Evolutionary conservation across 441 rosid species (phyloP), one percentile per base, ranked within the genome.

Genomic region (Euphorbia corollata): DNA sequence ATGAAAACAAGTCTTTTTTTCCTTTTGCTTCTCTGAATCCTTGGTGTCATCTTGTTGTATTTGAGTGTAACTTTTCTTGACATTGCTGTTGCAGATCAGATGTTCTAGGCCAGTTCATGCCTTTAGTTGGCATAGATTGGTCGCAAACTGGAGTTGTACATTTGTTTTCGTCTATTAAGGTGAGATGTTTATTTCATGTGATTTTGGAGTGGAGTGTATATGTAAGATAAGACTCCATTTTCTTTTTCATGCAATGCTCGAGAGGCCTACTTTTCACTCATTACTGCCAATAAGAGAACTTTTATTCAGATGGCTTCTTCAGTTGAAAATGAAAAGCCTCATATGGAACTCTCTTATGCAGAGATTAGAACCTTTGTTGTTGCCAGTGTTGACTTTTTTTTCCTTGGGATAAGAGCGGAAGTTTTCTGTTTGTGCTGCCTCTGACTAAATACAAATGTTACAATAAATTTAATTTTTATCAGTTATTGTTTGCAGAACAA

Each of bases 21-120:
- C 32, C 32, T 45, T 16, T 12, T 66, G 39, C 8, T 61, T 63
- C 10, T 16, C 18, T 34, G 55, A 47, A 64, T 62, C 61, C 30
- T 57, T 16, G 48, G 43, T 20, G 70, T 72, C 68, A 65, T 68
- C 13, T 24, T 16, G 54, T 30, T 61, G 63, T 30, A 59, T 67
- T 59, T 68, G 59, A 41, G 70, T 27, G 4, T 27, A 20, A 51
- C 43, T 75, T 19, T 51, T 16, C 22, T 59, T 58, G 59, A 32
- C 56, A 38, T 65, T 73, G 23, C 69, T 78, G 20, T 75, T 48
- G 7, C 85, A 95, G 99, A 78, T 95, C 99, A 18, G 99, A 95
- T 74, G 97, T 92, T 60, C 84, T 95, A 63, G 99, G 99, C 55
- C 99, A 95, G 81, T 90, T 95, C 78, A 95, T 95, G 99, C 99